A percentile compares a stretch with the other conserved stretches of the same genome.
phyloP scores from a whole-genome alignment of 2,329 filamentous ascomycete species.

The Fusarium chuoi region DNA sequence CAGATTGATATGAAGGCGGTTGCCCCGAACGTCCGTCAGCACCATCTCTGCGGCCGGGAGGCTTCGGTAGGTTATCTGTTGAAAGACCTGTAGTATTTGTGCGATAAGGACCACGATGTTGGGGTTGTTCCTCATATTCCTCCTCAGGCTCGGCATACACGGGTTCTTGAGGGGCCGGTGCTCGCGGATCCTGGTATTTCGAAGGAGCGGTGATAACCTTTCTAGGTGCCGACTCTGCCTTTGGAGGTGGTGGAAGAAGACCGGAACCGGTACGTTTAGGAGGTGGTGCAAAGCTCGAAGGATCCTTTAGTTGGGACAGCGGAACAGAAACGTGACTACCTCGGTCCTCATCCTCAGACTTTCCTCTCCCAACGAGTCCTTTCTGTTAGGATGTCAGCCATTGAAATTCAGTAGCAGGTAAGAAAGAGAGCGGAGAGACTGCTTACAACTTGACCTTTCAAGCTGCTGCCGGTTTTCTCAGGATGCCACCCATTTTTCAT shows the following conservation, averaged over 20 bases:
- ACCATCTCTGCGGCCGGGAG: constrained; percentile 67
- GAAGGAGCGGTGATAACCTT: constrained; percentile 47
- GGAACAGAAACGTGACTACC: constrained; percentile 63
- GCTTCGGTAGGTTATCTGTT: constrained; percentile 75
- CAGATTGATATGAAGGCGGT: constrained; percentile 46
- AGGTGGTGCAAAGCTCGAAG: constrained; percentile 80
- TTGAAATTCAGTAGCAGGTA: not conserved
- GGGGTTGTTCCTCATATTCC: constrained; percentile 47
- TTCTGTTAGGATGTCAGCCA: constrained; percentile 49
- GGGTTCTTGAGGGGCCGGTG: constrained; percentile 24
- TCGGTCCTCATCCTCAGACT: constrained; percentile 45
- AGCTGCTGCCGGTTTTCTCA: constrained; percentile 53
- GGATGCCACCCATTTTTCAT: constrained; percentile 65
- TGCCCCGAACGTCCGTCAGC: constrained; percentile 49
- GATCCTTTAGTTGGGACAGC: constrained; percentile 78
- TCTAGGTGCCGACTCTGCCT: constrained; percentile 40
- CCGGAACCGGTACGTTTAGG: constrained; percentile 68
- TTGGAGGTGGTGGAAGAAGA: constrained; percentile 43
- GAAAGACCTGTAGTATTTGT: constrained; percentile 76
- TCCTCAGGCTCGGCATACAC: constrained; percentile 17
- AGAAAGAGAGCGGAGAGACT: not conserved
- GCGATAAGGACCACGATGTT: constrained; percentile 73
- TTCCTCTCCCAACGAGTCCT: constrained; percentile 57
- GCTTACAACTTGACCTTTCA: constrained; percentile 59
- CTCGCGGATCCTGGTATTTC: constrained; percentile 48